Evolutionary conservation across 2,329 filamentous ascomycete species (phyloP).

Genomic region (Nigrospora oryzae): DNA sequence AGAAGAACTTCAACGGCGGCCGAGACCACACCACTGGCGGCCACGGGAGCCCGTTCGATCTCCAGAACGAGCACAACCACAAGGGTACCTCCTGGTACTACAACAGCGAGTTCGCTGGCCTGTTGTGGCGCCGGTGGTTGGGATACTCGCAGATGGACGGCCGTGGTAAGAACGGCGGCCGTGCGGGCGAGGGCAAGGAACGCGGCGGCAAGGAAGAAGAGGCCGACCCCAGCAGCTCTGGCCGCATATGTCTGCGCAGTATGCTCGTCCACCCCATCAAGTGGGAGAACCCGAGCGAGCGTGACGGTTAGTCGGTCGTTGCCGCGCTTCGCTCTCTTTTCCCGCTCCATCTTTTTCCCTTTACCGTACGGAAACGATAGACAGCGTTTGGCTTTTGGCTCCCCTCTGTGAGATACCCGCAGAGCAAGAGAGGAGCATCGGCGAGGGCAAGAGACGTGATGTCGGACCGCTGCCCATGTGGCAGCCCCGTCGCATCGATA

Average conservation of each 20-base stretch:
- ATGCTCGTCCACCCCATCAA: slow-evolving; percentile 82
- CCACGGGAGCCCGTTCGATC: slow-evolving; percentile 57
- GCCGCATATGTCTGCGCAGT: slow-evolving; percentile 69
- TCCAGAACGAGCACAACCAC: slow-evolving; percentile 73
- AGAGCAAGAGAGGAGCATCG: too few species aligned
- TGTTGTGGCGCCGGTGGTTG: slow-evolving; percentile 76
- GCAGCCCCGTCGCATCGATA: too few species aligned
- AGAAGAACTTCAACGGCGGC: slow-evolving; percentile 72
- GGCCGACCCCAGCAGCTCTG: slow-evolving; percentile 33
- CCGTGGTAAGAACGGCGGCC: slow-evolving; percentile 38
- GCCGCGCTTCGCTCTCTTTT: slow-evolving; percentile 2
- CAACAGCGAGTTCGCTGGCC: slow-evolving; percentile 66
- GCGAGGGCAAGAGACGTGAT: too few species aligned
- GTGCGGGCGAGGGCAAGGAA: slow-evolving; percentile 34
- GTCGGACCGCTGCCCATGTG: too few species aligned
- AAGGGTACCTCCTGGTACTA: slow-evolving; percentile 80
- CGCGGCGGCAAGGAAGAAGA: slow-evolving; percentile 46
- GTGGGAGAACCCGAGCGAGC: slow-evolving; percentile 44
- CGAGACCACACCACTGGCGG: slow-evolving; percentile 58
- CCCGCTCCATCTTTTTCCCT: slow-evolving; percentile 1
- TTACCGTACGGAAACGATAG: not conserved
- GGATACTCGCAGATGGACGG: slow-evolving; percentile 47
- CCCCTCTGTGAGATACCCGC: too few species aligned
- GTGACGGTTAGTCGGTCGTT: slow-evolving; percentile 11
- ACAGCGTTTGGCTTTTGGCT: too few species aligned